Base-by-base conservation (phyloP, 176 grass and related monocot species). In the Chloris gayana region DNA sequence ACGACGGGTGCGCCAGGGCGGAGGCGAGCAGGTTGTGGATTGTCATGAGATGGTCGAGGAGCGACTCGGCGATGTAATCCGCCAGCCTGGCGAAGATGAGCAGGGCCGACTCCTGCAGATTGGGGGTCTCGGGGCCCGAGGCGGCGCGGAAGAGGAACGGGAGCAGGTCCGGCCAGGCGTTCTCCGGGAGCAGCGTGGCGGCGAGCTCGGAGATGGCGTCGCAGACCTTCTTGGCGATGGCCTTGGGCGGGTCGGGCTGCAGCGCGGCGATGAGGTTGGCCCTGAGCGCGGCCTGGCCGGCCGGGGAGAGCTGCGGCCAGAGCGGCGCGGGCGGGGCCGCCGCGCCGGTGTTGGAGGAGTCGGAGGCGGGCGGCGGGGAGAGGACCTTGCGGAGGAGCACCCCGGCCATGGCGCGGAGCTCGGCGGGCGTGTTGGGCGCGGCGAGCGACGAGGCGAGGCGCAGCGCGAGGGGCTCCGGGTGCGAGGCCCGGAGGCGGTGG, bases 201-300 rank as follows among this genome's bases (percentile, higher is more conserved):
- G 90, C 97, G 24, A 99, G 90, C 82, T 93, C 97, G 24, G 97
- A 95, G 35, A 99, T 60, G 22, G 97, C 84, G 37, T 99, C 97
- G 63, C 92, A 95, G 44, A 99, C 88, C 85, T 99, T 99, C 90
- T 93, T 99, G 0, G 88, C 85, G 64, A 96, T 89, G 59, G 97
- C 74, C 79, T 90, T 95, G 2, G 89, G 47, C 22, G 72, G 70
- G 62, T 99, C 97, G 80, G 77, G 80, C 29, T 90, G 84, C 67
- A 99, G 90, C 49, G 91, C 82, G 45, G 69, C 81, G 51, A 99
- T 79, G 41, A 99, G 90, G 18, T 86, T 68, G 5, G 90, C 67
- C 67, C 96, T 99, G 69, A 99, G 86, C 35, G 62, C 46, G 17
- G 80, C 9, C 56, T 96, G 97, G 10, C 78, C 88, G 4, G 59